phyloP scores from a whole-genome alignment of 2,329 filamentous ascomycete genomes.

The Cytospora chrysosperma region DNA sequence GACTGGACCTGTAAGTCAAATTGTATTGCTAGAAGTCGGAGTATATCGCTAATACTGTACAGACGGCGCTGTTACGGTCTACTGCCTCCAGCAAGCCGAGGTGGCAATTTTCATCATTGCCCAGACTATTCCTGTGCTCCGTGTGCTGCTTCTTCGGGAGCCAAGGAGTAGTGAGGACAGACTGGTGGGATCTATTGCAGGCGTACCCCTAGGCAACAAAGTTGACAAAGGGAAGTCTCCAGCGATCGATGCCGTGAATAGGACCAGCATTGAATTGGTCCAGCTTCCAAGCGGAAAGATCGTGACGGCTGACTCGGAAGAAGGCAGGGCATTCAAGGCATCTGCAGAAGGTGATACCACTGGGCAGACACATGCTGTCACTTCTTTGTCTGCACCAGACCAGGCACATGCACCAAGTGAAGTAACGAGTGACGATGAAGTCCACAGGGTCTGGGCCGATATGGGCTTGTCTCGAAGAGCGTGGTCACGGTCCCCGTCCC shows the following conservation, averaged over 20 bases:
- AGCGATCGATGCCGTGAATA: background rate
- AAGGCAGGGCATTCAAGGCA: slow-evolving; percentile 7
- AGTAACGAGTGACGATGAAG: slow-evolving; percentile 7
- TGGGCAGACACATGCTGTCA: background rate
- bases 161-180: no score
- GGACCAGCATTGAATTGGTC: slow-evolving; percentile 14
- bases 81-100: slow-evolving; percentile 3
- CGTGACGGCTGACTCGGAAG: slow-evolving; percentile 17
- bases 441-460: slow-evolving; percentile 13
- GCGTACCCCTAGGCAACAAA: background rate
- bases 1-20: slow-evolving; percentile 10
- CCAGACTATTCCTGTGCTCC: slow-evolving; percentile 14
- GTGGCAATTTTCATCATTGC: slow-evolving; percentile 18
- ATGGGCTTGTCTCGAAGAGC: slow-evolving; percentile 20
- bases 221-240: background rate
- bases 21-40: background rate
- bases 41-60: background rate
- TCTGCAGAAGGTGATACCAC: background rate
- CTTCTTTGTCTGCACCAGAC: background rate
- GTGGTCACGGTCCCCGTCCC: slow-evolving; percentile 11
- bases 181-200: background rate
- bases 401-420: background rate
- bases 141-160: slow-evolving; percentile 2
- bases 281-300: slow-evolving; percentile 14
- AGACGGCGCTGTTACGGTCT: slow-evolving; percentile 1